A percentile compares a stretch with the other conserved stretches of the same genome.
Evolutionary conservation across 306 rosid species (phyloP).

Genomic region (Heteromeles arbutifolia): DNA sequence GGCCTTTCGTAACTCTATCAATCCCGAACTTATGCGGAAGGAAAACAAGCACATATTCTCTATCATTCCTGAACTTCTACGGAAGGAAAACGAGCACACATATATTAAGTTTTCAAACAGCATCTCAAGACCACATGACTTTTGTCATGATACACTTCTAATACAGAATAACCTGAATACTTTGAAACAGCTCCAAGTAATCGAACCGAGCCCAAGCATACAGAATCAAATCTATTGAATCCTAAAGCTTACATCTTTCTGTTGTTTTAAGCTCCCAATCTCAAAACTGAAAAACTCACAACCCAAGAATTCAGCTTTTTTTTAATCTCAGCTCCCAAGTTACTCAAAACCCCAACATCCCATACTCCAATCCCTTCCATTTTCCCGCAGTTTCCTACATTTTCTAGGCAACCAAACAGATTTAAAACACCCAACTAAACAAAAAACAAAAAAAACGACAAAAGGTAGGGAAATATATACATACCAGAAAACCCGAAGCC

Average conservation of each 20-base stretch:
- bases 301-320: background rate
- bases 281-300: background rate
- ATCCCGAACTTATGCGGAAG: too few relatives aligned
- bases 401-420: slow-evolving; percentile 6
- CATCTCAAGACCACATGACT: too few relatives aligned
- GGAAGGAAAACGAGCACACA: too few relatives aligned
- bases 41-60: too few relatives aligned
- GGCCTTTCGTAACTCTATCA: too few relatives aligned
- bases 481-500: slow-evolving; percentile 31
- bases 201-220: background rate
- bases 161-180: too few relatives aligned
- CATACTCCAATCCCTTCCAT: background rate
- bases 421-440: background rate
- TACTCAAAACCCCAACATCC: background rate
- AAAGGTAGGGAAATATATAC: background rate
- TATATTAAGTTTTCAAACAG: too few relatives aligned
- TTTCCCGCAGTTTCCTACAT: background rate
- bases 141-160: too few relatives aligned
- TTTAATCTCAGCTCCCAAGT: background rate
- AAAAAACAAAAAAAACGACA: background rate
- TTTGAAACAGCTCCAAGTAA: too few relatives aligned
- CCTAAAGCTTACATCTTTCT: background rate
- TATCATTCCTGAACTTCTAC: too few relatives aligned
- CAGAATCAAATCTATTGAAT: background rate
- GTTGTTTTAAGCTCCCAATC: background rate